These are phyloP conservation scores for Salvia sclarea DNA, from an alignment of 305 asterid genomes.

Conservation along the genomic window DNA sequence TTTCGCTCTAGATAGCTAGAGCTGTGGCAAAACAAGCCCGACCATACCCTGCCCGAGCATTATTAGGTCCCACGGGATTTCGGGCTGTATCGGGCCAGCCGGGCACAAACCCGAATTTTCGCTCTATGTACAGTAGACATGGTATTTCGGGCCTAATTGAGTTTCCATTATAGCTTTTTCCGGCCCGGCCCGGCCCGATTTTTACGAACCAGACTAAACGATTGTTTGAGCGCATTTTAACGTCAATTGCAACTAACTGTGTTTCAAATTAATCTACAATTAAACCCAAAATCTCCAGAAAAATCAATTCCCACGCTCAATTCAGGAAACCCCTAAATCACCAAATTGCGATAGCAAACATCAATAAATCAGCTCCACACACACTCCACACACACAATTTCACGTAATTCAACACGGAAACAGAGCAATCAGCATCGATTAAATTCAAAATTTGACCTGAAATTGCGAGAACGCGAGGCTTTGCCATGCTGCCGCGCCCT, in stretches of 20 bases:
- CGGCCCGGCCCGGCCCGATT: too few species aligned
- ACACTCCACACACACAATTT: background rate
- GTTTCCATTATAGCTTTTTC: too few species aligned
- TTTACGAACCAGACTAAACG: too few species aligned
- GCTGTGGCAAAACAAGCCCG: too few species aligned
- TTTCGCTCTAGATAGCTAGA: conserved; percentile 5
- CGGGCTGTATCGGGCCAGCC: too few species aligned
- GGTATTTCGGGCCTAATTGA: too few species aligned
- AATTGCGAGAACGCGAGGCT: conserved; percentile 84
- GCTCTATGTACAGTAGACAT: too few species aligned
- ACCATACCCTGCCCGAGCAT: too few species aligned
- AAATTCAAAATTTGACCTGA: conserved; percentile 48
- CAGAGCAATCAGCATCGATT: background rate
- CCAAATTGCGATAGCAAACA: background rate
- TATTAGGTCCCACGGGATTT: too few species aligned
- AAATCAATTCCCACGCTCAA: background rate
- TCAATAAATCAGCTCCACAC: background rate
- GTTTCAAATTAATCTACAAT: background rate
- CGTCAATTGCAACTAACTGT: background rate
- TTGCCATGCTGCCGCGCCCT: conserved; percentile 81
- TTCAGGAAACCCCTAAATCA: background rate
- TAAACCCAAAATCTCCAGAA: background rate
- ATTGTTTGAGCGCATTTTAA: background rate
- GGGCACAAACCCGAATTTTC: too few species aligned
- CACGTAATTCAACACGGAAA: conserved; percentile 3